Conservation (phyloP, 1,139 yeast genomes). For the Kodamaea sp. region DNA sequence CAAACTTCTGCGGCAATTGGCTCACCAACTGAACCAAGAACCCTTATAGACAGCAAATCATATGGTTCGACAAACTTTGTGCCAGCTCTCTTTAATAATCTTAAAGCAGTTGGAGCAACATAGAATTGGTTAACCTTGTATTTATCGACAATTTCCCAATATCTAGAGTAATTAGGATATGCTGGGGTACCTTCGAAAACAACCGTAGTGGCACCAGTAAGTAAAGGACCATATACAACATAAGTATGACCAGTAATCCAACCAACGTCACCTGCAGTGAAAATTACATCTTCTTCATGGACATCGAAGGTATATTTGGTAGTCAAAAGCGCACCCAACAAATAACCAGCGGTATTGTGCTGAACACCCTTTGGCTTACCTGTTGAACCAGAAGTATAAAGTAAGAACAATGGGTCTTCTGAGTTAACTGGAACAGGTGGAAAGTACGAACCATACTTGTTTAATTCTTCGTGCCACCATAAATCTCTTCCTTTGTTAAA, state of each 20-base stretch:
- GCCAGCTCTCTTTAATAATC: slow-evolving; percentile 82
- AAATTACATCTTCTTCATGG: slow-evolving; percentile 65
- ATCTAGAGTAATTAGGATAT: slow-evolving; percentile 73
- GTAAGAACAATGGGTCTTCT: slow-evolving; percentile 61
- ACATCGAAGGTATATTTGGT: slow-evolving; percentile 76
- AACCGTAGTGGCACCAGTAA: slow-evolving; percentile 75
- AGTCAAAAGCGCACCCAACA: slow-evolving; percentile 65
- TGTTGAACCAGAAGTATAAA: slow-evolving; percentile 67
- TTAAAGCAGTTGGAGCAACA: slow-evolving; percentile 86
- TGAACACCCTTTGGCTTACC: slow-evolving; percentile 70
- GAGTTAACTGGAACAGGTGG: slow-evolving; percentile 59
- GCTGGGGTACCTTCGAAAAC: slow-evolving; percentile 88
- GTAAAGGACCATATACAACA: slow-evolving; percentile 76
- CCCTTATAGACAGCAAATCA: slow-evolving; percentile 64
- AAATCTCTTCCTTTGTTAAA: slow-evolving; percentile 61
- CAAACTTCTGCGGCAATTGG: slow-evolving; percentile 92
- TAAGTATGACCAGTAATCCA: slow-evolving; percentile 90
- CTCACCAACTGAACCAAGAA: slow-evolving; percentile 85
- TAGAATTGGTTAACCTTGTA: slow-evolving; percentile 79
- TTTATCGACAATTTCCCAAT: slow-evolving; percentile 79
- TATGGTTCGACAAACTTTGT: slow-evolving; percentile 59
- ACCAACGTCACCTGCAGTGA: slow-evolving; percentile 87
- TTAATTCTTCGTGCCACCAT: slow-evolving; percentile 79
- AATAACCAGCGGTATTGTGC: slow-evolving; percentile 77
- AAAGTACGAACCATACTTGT: slow-evolving; percentile 60